A percentile compares a stretch with the other conserved stretches of the same genome.
phyloP scores from a whole-genome alignment of 2,329 filamentous ascomycete genomes.

The Stromatinia cepivora region DNA sequence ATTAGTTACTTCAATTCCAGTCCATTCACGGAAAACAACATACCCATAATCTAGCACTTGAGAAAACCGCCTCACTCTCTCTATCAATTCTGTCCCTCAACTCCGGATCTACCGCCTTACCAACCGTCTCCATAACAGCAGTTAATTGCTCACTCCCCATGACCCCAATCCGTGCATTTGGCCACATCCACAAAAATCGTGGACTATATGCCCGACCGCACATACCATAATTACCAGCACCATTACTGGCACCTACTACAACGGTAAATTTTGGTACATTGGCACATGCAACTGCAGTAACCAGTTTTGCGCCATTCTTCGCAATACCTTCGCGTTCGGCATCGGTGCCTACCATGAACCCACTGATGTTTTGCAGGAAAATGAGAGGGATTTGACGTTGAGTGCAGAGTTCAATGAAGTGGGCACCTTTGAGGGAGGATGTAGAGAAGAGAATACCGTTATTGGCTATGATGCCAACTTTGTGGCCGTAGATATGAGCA shows the following conservation, averaged over 20 bases:
- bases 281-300: slow-evolving; percentile 91
- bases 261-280: slow-evolving; percentile 97
- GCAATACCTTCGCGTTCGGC: slow-evolving; percentile 94
- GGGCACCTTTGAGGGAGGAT: slow-evolving; percentile 87
- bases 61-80: slow-evolving; percentile 87
- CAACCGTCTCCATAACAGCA: slow-evolving; percentile 92
- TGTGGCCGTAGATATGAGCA: slow-evolving; percentile 83
- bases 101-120: slow-evolving; percentile 76
- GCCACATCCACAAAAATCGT: slow-evolving; percentile 94
- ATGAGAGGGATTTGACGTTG: slow-evolving; percentile 87
- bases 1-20: slow-evolving; percentile 20
- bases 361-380: slow-evolving; percentile 94
- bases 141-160: slow-evolving; percentile 95
- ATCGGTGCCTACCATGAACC: slow-evolving; percentile 96
- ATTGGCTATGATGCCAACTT: slow-evolving; percentile 91
- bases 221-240: slow-evolving; percentile 98
- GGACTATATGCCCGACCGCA: slow-evolving; percentile 93
- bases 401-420: slow-evolving; percentile 93
- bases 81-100: slow-evolving; percentile 82
- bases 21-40: slow-evolving; percentile 20
- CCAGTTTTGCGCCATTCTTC: slow-evolving; percentile 96
- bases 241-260: slow-evolving; percentile 88
- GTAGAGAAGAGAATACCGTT: slow-evolving; percentile 93
- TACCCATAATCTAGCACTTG: slow-evolving; percentile 84
- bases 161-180: slow-evolving; percentile 91